Base-by-base conservation (phyloP, 2,329 filamentous ascomycete genomes). In the Tolypocladium ovalisporum region DNA sequence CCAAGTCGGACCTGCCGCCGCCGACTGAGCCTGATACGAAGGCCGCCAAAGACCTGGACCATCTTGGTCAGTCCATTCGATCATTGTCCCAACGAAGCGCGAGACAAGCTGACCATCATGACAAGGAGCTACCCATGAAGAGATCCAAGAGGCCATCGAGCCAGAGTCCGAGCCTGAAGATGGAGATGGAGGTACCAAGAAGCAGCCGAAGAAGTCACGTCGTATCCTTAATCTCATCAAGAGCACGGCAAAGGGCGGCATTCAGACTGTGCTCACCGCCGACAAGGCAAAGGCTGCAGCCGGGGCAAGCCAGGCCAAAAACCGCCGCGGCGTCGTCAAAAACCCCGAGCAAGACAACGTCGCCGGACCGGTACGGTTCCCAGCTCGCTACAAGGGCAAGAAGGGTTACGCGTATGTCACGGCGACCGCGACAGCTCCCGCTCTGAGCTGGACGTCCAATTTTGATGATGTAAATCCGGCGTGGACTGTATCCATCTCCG, bases 321-420 rank as follows among this genome's bases (percentile, higher is more conserved):
- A 90, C 57, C 79, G 89, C 3, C 76, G 92, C 0, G 88, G 89
- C 8, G 88, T 88, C 1, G 76, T 94, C 1, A 76, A 74, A 10
- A 65, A 72, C 34, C 66, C 76, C 1, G 27, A 55, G 4, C 69
- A 73, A 13, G 66, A 74, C 9, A 73, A 78, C 1, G 70, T 75
- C 1, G 78, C 80, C 0, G 89, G 90, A 0, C 90, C 90, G 0
- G 77, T 91, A 0, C 85, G 87, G n/a, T 95, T 94, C 73, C 84
- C 86, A 34, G 85, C 80, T 0, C 79, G 90, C 5, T 88, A 79
- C 65, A 77, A 84, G 24, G 89, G 90, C 10, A 81, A 85, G 63
- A 87, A 85, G 65, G 90, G 90, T 0, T 82, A 87, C 58, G 81
- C 85, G 0, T 90, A 88, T 65, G 84, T 94, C 60, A 83, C 81